Conservation (phyloP, 2,329 filamentous ascomycete species). For the Aspergillus sclerotialis region DNA sequence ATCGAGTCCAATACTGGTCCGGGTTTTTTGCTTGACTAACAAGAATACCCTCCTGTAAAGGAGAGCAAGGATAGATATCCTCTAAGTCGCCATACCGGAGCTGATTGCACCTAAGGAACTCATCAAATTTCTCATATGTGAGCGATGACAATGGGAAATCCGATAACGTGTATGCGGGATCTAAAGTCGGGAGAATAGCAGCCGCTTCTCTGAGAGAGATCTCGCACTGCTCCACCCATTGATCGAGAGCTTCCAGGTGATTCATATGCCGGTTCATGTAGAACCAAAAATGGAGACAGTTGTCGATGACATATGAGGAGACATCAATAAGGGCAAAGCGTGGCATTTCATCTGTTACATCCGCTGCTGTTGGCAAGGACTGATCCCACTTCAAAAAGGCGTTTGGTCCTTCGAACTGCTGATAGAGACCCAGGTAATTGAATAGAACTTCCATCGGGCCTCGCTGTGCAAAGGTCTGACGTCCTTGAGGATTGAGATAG, state of each 20-base stretch:
- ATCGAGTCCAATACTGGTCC: neutral
- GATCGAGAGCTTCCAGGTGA: too few species aligned
- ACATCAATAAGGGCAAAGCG: neutral
- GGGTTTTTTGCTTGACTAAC: slow-evolving; percentile 1
- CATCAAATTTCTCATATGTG: neutral
- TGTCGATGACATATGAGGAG: too few species aligned
- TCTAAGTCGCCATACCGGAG: slow-evolving; percentile 14
- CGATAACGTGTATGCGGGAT: too few species aligned
- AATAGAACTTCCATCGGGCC: slow-evolving; percentile 5
- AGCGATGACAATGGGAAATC: neutral
- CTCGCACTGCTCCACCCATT: too few species aligned
- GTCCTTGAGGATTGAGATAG: neutral
- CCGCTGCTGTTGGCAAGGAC: too few species aligned
- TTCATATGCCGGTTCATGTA: too few species aligned
- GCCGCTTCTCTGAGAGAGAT: too few species aligned
- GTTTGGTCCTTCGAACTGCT: slow-evolving; percentile 8
- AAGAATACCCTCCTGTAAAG: slow-evolving; percentile 28
- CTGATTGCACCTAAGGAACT: neutral
- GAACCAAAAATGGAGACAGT: too few species aligned
- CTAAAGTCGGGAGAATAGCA: too few species aligned
- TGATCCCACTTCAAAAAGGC: slow-evolving; percentile 3
- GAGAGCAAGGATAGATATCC: slow-evolving; percentile 30
- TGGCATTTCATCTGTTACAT: neutral
- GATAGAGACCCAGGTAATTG: slow-evolving; percentile 7
- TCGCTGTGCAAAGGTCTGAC: neutral